Evolutionary conservation across 1,139 yeast genomes (phyloP).

Genomic region (Protomyces pachydermus): DNA sequence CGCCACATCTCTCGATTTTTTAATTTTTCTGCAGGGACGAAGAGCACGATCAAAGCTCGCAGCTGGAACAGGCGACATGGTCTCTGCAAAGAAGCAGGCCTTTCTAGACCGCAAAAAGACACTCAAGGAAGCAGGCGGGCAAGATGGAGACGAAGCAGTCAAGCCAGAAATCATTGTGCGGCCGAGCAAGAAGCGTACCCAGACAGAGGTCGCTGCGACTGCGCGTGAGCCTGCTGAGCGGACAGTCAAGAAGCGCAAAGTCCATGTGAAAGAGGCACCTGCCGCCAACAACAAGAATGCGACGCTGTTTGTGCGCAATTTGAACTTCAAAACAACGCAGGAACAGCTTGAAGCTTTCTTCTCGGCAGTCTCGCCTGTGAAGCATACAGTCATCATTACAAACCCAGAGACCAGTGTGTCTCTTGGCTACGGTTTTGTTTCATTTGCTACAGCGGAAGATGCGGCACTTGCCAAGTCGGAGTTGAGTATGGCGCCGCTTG

Average conservation of each 20-base stretch:
- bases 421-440: slow-evolving; percentile 93
- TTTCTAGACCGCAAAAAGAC: slow-evolving; percentile 17
- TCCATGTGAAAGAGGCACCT: slow-evolving; percentile 2
- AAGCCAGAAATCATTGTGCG: neutral
- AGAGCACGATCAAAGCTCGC: neutral
- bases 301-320: slow-evolving; percentile 71
- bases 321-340: slow-evolving; percentile 73
- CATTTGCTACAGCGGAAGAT: slow-evolving; percentile 81
- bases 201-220: neutral
- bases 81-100: slow-evolving; percentile 24
- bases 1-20: neutral
- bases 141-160: neutral
- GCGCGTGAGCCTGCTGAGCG: neutral
- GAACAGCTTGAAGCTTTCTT: slow-evolving; percentile 73
- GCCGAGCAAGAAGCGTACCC: neutral
- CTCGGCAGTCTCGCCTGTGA: slow-evolving; percentile 88
- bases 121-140: neutral
- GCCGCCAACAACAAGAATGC: slow-evolving; percentile 21
- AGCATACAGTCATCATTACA: slow-evolving; percentile 87
- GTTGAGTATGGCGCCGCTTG: slow-evolving; percentile 61
- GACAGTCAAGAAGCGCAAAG: neutral
- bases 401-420: slow-evolving; percentile 65
- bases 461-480: slow-evolving; percentile 68
- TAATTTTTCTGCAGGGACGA: neutral
- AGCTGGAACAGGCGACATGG: slow-evolving; percentile 3